Base-by-base conservation (phyloP, 78 protist genomes). In the Isochrysis galbana region DNA sequence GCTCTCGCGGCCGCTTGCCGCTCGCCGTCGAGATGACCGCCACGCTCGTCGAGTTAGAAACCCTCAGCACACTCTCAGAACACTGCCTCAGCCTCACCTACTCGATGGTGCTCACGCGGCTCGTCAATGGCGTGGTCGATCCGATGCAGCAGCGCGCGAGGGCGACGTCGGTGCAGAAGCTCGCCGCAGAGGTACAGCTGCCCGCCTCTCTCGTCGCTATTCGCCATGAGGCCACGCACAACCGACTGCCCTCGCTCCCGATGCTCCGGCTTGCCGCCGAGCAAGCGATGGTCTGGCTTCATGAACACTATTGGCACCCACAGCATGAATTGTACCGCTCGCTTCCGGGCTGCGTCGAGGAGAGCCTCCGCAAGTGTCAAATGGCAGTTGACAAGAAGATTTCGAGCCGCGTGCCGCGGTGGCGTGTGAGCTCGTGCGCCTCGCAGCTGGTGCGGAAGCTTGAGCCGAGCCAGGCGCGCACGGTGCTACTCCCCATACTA, bases 161-260 rank as follows among this genome's bases (percentile, higher is more conserved):
- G 44, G 82, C 82, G 39, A 34, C 44, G 39, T 5, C 41, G 42
- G 82, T 29, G 82, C 14, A 34, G 7, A 23, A 5, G 82, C 82
- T 72, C 42, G 82, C 90, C n/a, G 21, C 0, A 0, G 45, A 34
- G 42, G 25, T 51, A 17, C 47, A 3, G 38, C 42, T 86, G 38
- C 90, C 90, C 17, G 36, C 36, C 46, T 19, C 10, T 42, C 69
- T 86, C 36, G 90, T 86, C 48, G 90, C 36, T 38, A 38, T 86
- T 21, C 90, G 90, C 44, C 90, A 86, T 45, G 90, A 86, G 90
- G 45, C 48, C 32, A 86, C 90, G 42, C 90, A 86, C 90, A 86
- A 86, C 90, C 38, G 2, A 72, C 82, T 72, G 44, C 82, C 82
- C 82, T 72, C 82, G 36, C 17, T 34, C 39, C 17, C 17, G 11